Evolutionary conservation across 2,329 filamentous ascomycete species (phyloP).

Genomic region (Fusarium sacchari): DNA sequence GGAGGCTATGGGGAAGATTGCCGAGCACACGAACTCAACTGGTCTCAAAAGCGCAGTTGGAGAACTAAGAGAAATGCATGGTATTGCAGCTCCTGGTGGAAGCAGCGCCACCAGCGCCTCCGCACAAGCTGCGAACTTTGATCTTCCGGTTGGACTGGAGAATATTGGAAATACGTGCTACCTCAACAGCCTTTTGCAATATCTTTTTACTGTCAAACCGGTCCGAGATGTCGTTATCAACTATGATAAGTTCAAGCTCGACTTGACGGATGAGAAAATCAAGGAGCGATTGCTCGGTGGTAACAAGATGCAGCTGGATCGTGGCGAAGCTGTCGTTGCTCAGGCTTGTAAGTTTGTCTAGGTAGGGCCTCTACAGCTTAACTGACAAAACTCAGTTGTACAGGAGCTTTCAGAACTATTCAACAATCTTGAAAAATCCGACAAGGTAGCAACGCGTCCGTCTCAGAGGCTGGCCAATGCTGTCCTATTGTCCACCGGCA

Average conservation of each 20-base stretch:
- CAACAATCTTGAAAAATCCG: constrained; percentile 72
- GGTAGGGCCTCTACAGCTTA: constrained; percentile 38
- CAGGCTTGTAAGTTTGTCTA: constrained; percentile 74
- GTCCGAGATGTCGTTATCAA: constrained; percentile 83
- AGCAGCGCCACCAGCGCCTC: neutral
- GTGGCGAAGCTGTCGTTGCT: constrained; percentile 69
- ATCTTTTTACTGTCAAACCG: constrained; percentile 88
- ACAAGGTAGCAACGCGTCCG: constrained; percentile 72
- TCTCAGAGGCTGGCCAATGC: constrained; percentile 82
- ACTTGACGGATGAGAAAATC: constrained; percentile 71
- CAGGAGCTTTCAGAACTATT: constrained; percentile 78
- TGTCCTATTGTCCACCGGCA: constrained; percentile 70
- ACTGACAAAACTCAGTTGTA: constrained; percentile 66
- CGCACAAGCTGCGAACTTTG: constrained; percentile 46
- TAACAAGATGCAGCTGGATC: constrained; percentile 59
- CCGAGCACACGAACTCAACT: constrained; percentile 45
- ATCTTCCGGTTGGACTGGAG: constrained; percentile 83
- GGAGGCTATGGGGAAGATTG: constrained; percentile 50
- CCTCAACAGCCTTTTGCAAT: constrained; percentile 94
- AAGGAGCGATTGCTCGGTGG: constrained; percentile 79
- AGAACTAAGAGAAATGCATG: constrained; percentile 42
- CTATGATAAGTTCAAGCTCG: constrained; percentile 76
- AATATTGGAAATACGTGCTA: constrained; percentile 99
- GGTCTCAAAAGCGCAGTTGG: constrained; percentile 44
- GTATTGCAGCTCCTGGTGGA: constrained; percentile 31